Evolutionary conservation across 1,284 basidiomycete genomes (phyloP).

Genomic region (Hymenochaete sp.): DNA sequence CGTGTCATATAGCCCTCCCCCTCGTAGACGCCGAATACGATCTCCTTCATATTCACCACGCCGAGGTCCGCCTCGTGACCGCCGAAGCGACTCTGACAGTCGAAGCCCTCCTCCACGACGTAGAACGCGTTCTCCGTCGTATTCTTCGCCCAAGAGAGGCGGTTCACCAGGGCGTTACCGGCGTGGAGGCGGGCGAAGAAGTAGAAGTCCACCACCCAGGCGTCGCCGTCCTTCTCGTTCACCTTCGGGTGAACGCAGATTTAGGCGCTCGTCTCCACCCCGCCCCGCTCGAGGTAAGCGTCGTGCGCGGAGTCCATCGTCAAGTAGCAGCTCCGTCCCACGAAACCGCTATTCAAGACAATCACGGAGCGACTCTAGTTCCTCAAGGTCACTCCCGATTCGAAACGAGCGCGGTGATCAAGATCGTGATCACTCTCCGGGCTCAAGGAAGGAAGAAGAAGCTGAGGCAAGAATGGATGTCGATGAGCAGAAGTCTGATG

Average conservation of each 20-base stretch:
- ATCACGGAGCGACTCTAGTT: no score
- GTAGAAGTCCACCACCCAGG: conserved; percentile 21
- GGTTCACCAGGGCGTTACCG: no score
- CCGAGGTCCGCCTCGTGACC: conserved; percentile 27
- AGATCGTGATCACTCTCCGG: no score
- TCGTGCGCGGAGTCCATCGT: no score
- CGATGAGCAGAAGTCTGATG: conserved; percentile 33
- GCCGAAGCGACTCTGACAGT: conserved; percentile 22
- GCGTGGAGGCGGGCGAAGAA: conserved; percentile 28
- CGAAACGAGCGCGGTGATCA: no score
- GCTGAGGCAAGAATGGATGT: conserved; percentile 38
- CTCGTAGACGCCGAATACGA: conserved; percentile 36
- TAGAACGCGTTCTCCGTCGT: conserved; percentile 25
- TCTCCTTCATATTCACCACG: conserved; percentile 42
- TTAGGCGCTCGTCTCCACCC: conserved; percentile 17
- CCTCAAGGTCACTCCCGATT: no score
- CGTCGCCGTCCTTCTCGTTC: conserved; percentile 17
- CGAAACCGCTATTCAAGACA: no score
- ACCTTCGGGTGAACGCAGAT: conserved; percentile 4
- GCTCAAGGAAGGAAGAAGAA: no score
- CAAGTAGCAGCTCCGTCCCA: no score
- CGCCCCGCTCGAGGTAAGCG: conserved; percentile 13
- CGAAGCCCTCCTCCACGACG: conserved; percentile 16
- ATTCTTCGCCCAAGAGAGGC: conserved; percentile 21
- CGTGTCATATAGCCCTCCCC: conserved; percentile 26